Conservation (phyloP, 2,329 filamentous ascomycete species). For the Microdochium paspali region DNA sequence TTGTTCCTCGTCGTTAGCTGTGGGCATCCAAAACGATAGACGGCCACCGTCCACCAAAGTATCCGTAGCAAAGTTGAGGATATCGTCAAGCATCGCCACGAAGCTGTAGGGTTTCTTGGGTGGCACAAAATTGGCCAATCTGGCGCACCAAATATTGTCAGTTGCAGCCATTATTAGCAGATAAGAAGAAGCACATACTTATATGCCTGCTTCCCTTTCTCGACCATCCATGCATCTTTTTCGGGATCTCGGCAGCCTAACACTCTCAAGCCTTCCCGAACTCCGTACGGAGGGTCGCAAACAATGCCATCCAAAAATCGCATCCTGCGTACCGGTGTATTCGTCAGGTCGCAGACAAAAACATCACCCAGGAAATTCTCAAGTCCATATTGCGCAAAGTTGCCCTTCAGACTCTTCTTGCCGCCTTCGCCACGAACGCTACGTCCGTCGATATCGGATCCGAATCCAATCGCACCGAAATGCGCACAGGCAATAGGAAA, state of each 20-base stretch:
- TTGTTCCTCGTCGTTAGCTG: constrained; percentile 67
- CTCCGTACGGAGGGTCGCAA: constrained; percentile 93
- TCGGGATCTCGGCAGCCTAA: constrained; percentile 65
- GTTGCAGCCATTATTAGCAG: background rate
- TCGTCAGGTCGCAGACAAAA: constrained; percentile 81
- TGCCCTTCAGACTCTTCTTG: constrained; percentile 46
- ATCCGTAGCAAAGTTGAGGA: constrained; percentile 69
- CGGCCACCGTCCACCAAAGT: constrained; percentile 72
- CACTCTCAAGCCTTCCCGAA: constrained; percentile 84
- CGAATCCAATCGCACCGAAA: constrained; percentile 75
- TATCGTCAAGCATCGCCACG: constrained; percentile 79
- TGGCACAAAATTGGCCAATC: constrained; percentile 62
- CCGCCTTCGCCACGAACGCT: constrained; percentile 67
- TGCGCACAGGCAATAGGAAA: constrained; percentile 86
- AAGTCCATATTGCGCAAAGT: constrained; percentile 78
- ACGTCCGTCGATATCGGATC: constrained; percentile 88
- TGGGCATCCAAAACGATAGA: constrained; percentile 95
- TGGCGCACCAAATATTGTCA: constrained; percentile 13
- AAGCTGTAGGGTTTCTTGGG: constrained; percentile 93
- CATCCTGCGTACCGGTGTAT: constrained; percentile 59
- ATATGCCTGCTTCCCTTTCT: constrained; percentile 61
- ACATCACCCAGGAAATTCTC: constrained; percentile 59
- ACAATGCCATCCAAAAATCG: constrained; percentile 72
- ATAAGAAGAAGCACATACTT: constrained; percentile 36
- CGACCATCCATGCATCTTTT: constrained; percentile 49